phyloP scores from a whole-genome alignment of 2,329 filamentous ascomycete genomes.

The Diaporthe ilicicola region DNA sequence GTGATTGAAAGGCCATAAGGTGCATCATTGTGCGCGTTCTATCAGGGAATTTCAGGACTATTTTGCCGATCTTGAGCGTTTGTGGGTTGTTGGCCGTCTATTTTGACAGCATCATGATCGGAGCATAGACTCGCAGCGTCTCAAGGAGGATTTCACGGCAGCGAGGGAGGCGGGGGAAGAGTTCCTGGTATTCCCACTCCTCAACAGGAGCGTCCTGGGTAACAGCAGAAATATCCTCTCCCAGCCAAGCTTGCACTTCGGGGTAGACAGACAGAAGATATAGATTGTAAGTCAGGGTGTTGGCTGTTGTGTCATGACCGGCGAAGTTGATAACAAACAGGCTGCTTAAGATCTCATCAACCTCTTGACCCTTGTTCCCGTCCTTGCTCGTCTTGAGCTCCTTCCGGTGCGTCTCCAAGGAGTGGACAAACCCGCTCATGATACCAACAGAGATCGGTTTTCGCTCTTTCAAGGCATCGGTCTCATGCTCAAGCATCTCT shows the following conservation, averaged over 20 bases:
- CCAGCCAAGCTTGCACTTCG: slow-evolving; percentile 54
- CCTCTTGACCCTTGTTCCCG: slow-evolving; percentile 40
- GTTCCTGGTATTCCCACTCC: slow-evolving; percentile 44
- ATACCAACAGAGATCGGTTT: not conserved
- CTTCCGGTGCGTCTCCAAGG: not conserved
- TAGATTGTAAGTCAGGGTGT: slow-evolving; percentile 52
- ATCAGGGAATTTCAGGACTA: slow-evolving; percentile 35
- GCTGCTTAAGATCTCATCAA: slow-evolving; percentile 58
- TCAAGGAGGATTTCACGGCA: slow-evolving; percentile 52
- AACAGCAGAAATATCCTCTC: slow-evolving; percentile 47
- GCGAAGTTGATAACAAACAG: slow-evolving; percentile 58
- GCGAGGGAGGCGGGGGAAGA: slow-evolving; percentile 51
- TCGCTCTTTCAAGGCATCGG: not conserved
- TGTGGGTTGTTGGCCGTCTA: slow-evolving; percentile 4
- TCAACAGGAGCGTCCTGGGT: slow-evolving; percentile 32
- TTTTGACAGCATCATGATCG: slow-evolving; percentile 36
- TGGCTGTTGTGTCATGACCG: slow-evolving; percentile 60
- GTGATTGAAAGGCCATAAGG: slow-evolving; percentile 37
- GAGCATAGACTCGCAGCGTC: slow-evolving; percentile 51
- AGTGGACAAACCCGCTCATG: not conserved
- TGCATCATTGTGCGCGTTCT: slow-evolving; percentile 26
- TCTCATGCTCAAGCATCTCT: not conserved
- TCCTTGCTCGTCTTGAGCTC: not conserved
- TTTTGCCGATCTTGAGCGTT: slow-evolving; percentile 32
- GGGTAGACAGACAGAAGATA: slow-evolving; percentile 54